Evolutionary conservation across 1,284 basidiomycete genomes (phyloP).

Genomic region (Ceratobasidium sp.): DNA sequence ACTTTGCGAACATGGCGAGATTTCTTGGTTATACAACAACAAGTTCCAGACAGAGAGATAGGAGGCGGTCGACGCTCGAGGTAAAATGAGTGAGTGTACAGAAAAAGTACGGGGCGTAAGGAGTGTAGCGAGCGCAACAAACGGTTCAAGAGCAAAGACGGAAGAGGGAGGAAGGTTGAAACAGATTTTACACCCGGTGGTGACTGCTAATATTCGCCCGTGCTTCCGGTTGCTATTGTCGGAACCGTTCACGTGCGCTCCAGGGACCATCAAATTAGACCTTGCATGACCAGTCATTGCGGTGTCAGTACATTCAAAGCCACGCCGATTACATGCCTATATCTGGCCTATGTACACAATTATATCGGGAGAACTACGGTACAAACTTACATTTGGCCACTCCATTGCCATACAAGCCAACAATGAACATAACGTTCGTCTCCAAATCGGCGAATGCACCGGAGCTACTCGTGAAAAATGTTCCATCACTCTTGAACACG

Average conservation of each 20-base stretch:
- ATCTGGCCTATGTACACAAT: background rate
- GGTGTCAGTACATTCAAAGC: no score
- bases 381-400: constrained; percentile 32
- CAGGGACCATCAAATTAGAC: constrained; percentile 1
- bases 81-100: constrained; percentile 27
- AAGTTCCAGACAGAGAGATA: constrained; percentile 8
- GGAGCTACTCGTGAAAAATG: constrained; percentile 36
- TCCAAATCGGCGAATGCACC: constrained; percentile 37
- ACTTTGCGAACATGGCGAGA: constrained; percentile 29
- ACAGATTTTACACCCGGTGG: constrained; percentile 11
- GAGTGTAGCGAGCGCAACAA: constrained; percentile 12
- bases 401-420: constrained; percentile 36
- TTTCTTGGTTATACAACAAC: constrained; percentile 27
- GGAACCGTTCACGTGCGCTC: constrained; percentile 5
- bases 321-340: background rate
- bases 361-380: background rate
- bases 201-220: background rate
- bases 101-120: constrained; percentile 20
- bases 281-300: no score
- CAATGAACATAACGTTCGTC: constrained; percentile 32
- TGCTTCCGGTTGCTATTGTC: constrained; percentile 33
- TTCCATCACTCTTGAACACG: constrained; percentile 42
- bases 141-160: constrained; percentile 13
- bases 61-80: constrained; percentile 32
- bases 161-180: background rate